Evolutionary conservation across 176 grass and related monocot species (phyloP).

Genomic region (Cymbopogon citratus): DNA sequence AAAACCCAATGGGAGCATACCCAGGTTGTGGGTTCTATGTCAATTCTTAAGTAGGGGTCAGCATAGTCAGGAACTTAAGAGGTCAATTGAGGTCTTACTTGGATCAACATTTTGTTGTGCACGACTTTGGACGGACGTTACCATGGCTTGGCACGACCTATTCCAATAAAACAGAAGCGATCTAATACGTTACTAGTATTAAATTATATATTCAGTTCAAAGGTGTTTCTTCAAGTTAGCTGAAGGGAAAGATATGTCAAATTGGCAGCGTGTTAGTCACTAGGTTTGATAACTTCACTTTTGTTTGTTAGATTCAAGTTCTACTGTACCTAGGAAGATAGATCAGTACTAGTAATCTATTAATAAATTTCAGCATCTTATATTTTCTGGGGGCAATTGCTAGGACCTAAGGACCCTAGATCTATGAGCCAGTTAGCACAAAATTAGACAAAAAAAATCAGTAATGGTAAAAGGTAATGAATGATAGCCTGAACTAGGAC

Average conservation of each 20-base stretch:
- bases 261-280: neutral
- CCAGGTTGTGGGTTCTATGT: neutral
- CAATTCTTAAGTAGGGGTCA: slow-evolving; percentile 15
- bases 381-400: neutral
- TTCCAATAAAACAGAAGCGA: slow-evolving; percentile 34
- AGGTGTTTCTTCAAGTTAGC: slow-evolving; percentile 8
- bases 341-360: slow-evolving; percentile 1
- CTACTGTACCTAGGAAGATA: neutral
- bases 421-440: slow-evolving; percentile 24
- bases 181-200: slow-evolving; percentile 28
- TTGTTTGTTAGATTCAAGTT: neutral
- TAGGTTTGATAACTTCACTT: neutral
- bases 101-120: slow-evolving; percentile 24
- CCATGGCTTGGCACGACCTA: slow-evolving; percentile 30
- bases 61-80: slow-evolving; percentile 3
- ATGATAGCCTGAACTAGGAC: neutral
- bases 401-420: slow-evolving; percentile 13
- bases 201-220: slow-evolving; percentile 24
- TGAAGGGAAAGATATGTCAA: neutral
- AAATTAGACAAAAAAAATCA: slow-evolving; percentile 16
- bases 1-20: slow-evolving; percentile 3
- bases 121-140: slow-evolving; percentile 30
- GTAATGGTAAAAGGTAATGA: slow-evolving; percentile 1
- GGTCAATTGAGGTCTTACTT: slow-evolving; percentile 23
- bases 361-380: neutral